Evolutionary conservation across 2,329 filamentous ascomycete species (phyloP).

Genomic region (Colletotrichum melonis): DNA sequence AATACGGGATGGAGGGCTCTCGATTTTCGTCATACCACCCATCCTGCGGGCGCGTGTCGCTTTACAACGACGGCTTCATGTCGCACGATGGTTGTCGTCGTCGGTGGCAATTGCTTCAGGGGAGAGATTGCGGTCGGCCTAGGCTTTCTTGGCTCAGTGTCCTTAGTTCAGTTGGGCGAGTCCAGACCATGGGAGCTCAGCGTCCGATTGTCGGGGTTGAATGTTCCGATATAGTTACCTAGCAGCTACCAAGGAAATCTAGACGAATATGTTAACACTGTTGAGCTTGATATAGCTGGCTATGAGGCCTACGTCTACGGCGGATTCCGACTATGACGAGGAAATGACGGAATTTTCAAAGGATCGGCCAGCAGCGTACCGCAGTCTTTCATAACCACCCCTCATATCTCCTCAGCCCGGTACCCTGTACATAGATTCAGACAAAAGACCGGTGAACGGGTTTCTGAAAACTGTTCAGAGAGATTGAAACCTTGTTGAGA

Average conservation of each 20-base stretch:
- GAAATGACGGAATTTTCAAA: background rate
- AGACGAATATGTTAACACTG: no score
- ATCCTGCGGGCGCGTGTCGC: background rate
- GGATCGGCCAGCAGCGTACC: no score
- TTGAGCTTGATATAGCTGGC: background rate
- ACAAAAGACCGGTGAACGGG: no score
- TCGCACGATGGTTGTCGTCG: background rate
- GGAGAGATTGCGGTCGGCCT: background rate
- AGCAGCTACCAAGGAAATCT: no score
- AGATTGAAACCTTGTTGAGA: fast-evolving
- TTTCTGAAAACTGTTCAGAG: no score
- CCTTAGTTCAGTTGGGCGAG: background rate
- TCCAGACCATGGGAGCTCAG: background rate
- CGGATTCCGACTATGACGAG: background rate
- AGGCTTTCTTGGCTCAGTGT: background rate
- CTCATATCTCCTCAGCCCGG: no score
- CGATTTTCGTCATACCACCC: background rate
- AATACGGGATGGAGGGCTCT: background rate
- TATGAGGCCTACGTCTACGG: background rate
- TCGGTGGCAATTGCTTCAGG: background rate
- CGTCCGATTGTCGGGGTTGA: background rate
- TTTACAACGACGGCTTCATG: background rate
- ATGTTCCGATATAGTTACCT: background rate
- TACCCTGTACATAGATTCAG: no score
- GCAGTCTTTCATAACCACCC: no score